A percentile compares a stretch with the other conserved stretches of the same genome.
These are phyloP conservation scores for Penicillium fimorum DNA, from an alignment of 495 filamentous ascomycete genomes.

Conservation along the genomic window DNA sequence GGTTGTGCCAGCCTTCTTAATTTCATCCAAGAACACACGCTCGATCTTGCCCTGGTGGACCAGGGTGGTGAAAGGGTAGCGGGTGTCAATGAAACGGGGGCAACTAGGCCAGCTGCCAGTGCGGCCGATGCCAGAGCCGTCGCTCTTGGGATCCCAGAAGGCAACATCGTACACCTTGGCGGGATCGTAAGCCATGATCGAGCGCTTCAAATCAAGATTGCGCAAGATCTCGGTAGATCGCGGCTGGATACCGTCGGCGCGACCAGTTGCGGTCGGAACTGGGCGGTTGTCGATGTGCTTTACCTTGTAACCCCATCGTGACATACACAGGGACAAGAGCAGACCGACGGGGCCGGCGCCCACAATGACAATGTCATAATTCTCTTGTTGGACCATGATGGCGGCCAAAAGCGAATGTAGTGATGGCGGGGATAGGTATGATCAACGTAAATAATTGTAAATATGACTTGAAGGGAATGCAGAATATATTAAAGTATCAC, in stretches of 20 bases:
- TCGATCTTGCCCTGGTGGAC: constrained; percentile 67
- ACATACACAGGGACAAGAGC: constrained; percentile 78
- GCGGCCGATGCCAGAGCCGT: constrained; percentile 53
- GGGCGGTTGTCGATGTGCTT: constrained; percentile 67
- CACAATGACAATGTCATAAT: constrained; percentile 76
- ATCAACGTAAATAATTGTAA: not conserved
- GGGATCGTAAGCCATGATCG: constrained; percentile 62
- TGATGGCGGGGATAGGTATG: not conserved
- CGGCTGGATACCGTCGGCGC: constrained; percentile 76
- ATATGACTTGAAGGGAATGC: not conserved
- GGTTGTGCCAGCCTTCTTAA: constrained; percentile 55
- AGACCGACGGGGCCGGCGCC: constrained; percentile 89
- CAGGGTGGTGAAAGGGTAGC: constrained; percentile 65
- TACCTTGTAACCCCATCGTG: constrained; percentile 66
- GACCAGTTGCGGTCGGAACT: constrained; percentile 60
- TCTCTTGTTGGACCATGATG: constrained; percentile 47
- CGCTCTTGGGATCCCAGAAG: constrained; percentile 59
- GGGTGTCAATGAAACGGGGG: constrained; percentile 63
- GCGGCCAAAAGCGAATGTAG: constrained; percentile 2
- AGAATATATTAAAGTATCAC: constrained; percentile 2
- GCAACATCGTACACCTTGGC: constrained; percentile 67
- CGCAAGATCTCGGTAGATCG: constrained; percentile 66
- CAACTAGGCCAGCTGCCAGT: constrained; percentile 64
- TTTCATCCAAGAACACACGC: constrained; percentile 61
- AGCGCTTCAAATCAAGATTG: constrained; percentile 64